phyloP scores from a whole-genome alignment of 1,139 yeast species.

The Trichomonascaceae sp. region DNA sequence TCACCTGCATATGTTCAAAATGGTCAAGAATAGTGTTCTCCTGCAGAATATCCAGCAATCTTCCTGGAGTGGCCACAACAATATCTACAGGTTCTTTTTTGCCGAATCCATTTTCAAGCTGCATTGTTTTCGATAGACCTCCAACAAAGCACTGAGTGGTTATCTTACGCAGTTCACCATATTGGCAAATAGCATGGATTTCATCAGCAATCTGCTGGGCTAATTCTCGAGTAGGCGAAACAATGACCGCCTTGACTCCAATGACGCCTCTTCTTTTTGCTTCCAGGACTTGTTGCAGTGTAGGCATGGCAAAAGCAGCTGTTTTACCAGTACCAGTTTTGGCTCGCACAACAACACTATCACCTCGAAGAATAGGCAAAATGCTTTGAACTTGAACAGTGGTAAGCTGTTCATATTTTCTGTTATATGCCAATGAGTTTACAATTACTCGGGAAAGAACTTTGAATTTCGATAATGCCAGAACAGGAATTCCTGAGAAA shows the following conservation, averaged over 20 bases:
- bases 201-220: conserved; percentile 80
- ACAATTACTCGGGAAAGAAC: conserved; percentile 31
- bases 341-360: conserved; percentile 75
- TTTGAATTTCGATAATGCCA: conserved; percentile 25
- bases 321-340: conserved; percentile 97
- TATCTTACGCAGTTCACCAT: conserved; percentile 32
- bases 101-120: conserved; percentile 33
- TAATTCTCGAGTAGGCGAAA: conserved; percentile 90
- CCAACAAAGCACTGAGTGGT: conserved; percentile 44
- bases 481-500: conserved; percentile 30
- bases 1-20: conserved; percentile 51
- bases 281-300: conserved; percentile 51
- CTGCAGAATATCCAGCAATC: conserved; percentile 56
- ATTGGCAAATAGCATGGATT: conserved; percentile 36
- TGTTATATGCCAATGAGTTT: conserved; percentile 30
- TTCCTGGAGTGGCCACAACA: conserved; percentile 87
- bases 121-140: conserved; percentile 40
- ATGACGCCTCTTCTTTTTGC: conserved; percentile 29
- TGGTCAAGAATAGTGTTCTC: conserved; percentile 41
- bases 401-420: conserved; percentile 45
- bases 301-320: conserved; percentile 77
- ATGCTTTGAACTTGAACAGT: conserved; percentile 75
- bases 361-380: conserved; percentile 53
- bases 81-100: conserved; percentile 39
- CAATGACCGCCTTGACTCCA: conserved; percentile 49